A percentile compares a stretch with the other conserved stretches of the same genome.
phyloP scores from a whole-genome alignment of 305 asterid species.

The Striga hermonthica region DNA sequence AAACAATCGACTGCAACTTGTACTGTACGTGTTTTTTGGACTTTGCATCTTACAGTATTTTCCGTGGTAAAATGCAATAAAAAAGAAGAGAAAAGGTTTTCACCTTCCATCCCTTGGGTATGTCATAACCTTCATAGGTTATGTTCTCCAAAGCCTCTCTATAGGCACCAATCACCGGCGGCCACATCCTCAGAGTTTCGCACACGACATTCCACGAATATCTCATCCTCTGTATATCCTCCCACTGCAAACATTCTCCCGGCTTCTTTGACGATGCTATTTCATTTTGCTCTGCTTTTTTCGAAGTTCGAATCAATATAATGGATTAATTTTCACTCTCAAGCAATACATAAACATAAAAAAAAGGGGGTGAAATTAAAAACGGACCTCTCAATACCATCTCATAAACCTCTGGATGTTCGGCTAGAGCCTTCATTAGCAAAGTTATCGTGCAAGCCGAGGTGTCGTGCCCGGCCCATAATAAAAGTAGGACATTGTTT shows the following conservation, averaged over 20 bases:
- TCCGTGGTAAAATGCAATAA: not conserved
- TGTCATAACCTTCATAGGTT: constrained; percentile 42
- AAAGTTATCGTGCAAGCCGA: constrained; percentile 28
- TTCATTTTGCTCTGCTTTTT: constrained; percentile 42
- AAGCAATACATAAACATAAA: not conserved
- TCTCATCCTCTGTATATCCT: constrained; percentile 53
- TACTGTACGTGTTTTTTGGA: too few relatives aligned
- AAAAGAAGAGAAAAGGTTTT: not conserved
- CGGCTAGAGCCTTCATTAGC: constrained; percentile 35
- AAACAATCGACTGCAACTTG: too few relatives aligned
- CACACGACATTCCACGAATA: constrained; percentile 49
- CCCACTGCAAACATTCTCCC: constrained; percentile 43
- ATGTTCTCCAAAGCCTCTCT: constrained; percentile 46
- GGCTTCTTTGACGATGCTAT: constrained; percentile 36
- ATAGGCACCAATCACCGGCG: constrained; percentile 42
- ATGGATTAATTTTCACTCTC: too few relatives aligned
- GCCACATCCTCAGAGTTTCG: constrained; percentile 44
- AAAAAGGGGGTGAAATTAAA: not conserved
- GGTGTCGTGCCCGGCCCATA: constrained; percentile 43
- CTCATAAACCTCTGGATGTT: constrained; percentile 35
- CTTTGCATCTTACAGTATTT: too few relatives aligned
- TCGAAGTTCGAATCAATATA: too few relatives aligned
- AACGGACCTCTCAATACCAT: constrained; percentile 36
- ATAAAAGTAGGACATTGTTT: constrained; percentile 29
- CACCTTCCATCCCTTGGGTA: constrained; percentile 64